Percentiles rank a stretch among this genome's conserved stretches.
Evolutionary conservation across 257 asterid species (phyloP).

Genomic region (Przewalskia tangutica): DNA sequence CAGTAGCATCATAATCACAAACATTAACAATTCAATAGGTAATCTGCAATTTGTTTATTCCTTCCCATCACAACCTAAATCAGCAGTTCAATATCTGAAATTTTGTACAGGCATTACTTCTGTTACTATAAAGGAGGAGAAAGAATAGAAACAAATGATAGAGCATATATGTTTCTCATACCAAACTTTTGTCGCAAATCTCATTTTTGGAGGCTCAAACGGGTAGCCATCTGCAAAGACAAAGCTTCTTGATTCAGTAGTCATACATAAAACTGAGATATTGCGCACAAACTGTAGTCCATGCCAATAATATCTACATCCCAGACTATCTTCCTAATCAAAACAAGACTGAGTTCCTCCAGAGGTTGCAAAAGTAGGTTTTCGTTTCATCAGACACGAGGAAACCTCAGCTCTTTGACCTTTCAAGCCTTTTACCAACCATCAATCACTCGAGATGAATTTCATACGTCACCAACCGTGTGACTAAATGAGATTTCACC

Average conservation of each 20-base stretch:
- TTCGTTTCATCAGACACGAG: not conserved
- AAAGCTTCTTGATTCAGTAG: not conserved
- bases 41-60: not conserved
- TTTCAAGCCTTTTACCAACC: not conserved
- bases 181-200: constrained; percentile 91
- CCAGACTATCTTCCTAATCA: not conserved
- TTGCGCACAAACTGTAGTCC: not conserved
- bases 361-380: not conserved
- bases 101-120: not conserved
- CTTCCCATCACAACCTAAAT: not conserved
- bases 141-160: not conserved
- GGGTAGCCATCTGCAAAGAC: constrained; percentile 86
- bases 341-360: not conserved
- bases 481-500: not conserved
- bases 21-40: not conserved
- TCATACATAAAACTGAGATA: not conserved
- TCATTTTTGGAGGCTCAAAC: constrained; percentile 94
- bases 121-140: not conserved
- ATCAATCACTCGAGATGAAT: not conserved
- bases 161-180: constrained; percentile 28
- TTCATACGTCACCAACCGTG: not conserved
- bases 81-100: not conserved
- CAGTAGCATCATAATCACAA: not conserved
- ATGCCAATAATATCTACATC: not conserved
- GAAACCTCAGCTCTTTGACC: not conserved